A percentile compares a stretch with the other conserved stretches of the same genome.
phyloP scores from a whole-genome alignment of 2,329 filamentous ascomycete species.

The Chaetomium olivaceum region DNA sequence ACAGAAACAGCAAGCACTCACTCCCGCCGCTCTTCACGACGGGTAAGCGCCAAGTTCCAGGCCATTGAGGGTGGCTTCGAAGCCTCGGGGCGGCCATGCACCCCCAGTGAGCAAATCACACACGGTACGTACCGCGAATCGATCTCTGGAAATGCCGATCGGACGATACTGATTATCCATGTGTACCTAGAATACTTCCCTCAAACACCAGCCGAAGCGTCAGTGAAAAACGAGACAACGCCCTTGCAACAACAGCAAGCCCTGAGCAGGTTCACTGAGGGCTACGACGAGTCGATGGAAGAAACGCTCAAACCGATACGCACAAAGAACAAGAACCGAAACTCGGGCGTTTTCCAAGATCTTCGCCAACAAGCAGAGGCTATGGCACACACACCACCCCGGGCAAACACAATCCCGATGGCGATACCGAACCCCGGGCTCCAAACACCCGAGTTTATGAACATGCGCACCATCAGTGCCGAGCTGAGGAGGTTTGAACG shows the following conservation, averaged over 20 bases:
- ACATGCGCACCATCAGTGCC: conserved; percentile 40
- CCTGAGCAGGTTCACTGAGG: conserved; percentile 57
- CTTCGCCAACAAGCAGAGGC: conserved; percentile 58
- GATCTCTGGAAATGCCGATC: accelerated
- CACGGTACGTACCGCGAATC: conserved; percentile 51
- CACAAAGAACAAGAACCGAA: conserved; percentile 41
- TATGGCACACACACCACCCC: conserved; percentile 57
- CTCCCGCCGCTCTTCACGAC: conserved; percentile 44
- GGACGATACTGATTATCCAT: conserved; percentile 28
- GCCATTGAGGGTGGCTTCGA: conserved; percentile 46
- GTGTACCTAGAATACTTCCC: conserved; percentile 58
- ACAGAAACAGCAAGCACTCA: conserved; percentile 46
- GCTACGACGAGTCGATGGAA: conserved; percentile 66
- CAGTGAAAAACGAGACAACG: conserved; percentile 46
- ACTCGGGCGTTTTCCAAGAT: conserved; percentile 58
- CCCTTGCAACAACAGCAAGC: conserved; percentile 30
- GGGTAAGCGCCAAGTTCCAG: conserved; percentile 63
- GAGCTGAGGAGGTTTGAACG: conserved; percentile 41
- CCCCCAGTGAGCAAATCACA: conserved; percentile 61
- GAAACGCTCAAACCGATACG: conserved; percentile 62
- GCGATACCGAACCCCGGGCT: conserved; percentile 51
- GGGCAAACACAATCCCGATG: conserved; percentile 49
- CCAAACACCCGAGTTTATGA: conserved; percentile 58
- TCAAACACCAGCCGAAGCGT: conserved; percentile 67
- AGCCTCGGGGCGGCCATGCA: conserved; percentile 54